phyloP scores from a whole-genome alignment of 768 basidiomycete genomes.

The Chlorophyllum brunneum region DNA sequence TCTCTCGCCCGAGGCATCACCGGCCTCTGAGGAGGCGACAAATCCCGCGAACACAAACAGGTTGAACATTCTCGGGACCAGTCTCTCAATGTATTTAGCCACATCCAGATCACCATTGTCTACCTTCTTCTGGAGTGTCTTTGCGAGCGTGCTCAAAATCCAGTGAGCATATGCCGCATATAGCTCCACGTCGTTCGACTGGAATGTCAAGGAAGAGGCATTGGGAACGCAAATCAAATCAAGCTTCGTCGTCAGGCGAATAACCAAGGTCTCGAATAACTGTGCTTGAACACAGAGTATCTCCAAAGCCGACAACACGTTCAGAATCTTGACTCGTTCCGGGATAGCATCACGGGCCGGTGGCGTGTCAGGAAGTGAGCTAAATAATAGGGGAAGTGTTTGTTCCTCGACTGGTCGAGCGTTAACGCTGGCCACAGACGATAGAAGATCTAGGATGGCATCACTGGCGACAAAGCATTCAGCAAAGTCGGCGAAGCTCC shows the following conservation, averaged over 20 bases:
- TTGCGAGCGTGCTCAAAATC: slow-evolving; percentile 65
- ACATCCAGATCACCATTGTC: slow-evolving; percentile 64
- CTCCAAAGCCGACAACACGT: slow-evolving; percentile 62
- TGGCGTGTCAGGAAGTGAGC: slow-evolving; percentile 63
- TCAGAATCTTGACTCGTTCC: slow-evolving; percentile 64
- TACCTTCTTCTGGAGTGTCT: slow-evolving; percentile 49
- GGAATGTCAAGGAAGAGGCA: not conserved
- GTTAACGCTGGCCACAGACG: slow-evolving; percentile 51
- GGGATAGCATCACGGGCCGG: slow-evolving; percentile 48
- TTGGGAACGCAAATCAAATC: slow-evolving; percentile 54
- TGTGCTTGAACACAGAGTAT: slow-evolving; percentile 67
- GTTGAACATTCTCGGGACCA: slow-evolving; percentile 70
- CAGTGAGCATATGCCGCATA: slow-evolving; percentile 84
- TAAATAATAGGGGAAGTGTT: slow-evolving; percentile 80
- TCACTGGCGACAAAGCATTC: slow-evolving; percentile 39
- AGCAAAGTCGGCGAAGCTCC: not conserved
- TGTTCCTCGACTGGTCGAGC: slow-evolving; percentile 66
- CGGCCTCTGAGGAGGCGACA: slow-evolving; percentile 19
- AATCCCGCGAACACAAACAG: slow-evolving; percentile 48
- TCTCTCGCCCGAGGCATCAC: slow-evolving; percentile 32
- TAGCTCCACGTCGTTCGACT: slow-evolving; percentile 46
- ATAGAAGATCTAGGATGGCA: slow-evolving; percentile 58
- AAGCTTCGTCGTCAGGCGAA: slow-evolving; percentile 74
- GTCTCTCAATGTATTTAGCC: slow-evolving; percentile 70
- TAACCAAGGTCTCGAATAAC: slow-evolving; percentile 82